Evolutionary conservation across 1,139 yeast species (phyloP).

Genomic region (Chernovozyma aurita): DNA sequence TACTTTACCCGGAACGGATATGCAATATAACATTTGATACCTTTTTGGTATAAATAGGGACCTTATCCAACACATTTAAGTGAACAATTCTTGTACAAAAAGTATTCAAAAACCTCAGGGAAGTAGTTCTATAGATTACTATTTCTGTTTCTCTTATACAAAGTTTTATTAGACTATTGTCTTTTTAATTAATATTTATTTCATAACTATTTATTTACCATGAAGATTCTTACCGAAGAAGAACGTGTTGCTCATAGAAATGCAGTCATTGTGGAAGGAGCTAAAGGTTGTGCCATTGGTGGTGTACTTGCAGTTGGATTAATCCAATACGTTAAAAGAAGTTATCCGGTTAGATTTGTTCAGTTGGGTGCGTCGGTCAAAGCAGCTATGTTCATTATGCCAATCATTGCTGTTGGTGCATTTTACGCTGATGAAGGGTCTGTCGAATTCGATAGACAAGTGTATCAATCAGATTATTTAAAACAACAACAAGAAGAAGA

Average conservation of each 20-base stretch:
- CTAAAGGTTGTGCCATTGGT: conserved; percentile 60
- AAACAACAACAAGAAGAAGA: conserved; percentile 22
- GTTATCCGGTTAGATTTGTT: conserved; percentile 17
- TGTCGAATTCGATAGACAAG: conserved; percentile 46
- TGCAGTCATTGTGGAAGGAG: conserved; percentile 55
- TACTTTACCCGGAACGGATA: too few species aligned
- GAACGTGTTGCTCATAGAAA: conserved; percentile 62
- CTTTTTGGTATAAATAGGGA: too few species aligned
- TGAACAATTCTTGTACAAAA: too few species aligned
- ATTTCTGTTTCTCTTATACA: too few species aligned
- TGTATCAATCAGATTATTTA: conserved; percentile 28
- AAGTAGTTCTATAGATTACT: too few species aligned
- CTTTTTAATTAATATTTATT: too few species aligned
- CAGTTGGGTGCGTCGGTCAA: conserved; percentile 40
- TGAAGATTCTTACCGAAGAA: conserved; percentile 67
- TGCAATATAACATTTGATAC: too few species aligned
- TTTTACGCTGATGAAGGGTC: conserved; percentile 61
- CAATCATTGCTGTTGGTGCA: conserved; percentile 54
- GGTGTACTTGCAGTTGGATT: conserved; percentile 47
- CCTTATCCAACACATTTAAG: too few species aligned
- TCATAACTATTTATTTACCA: too few species aligned
- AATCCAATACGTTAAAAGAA: conserved; percentile 23
- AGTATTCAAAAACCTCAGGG: too few species aligned
- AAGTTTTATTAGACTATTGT: too few species aligned
- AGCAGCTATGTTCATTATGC: conserved; percentile 55